phyloP scores from a whole-genome alignment of 192 early-diverging fungal species.

The Dimargaris xerosporica region DNA sequence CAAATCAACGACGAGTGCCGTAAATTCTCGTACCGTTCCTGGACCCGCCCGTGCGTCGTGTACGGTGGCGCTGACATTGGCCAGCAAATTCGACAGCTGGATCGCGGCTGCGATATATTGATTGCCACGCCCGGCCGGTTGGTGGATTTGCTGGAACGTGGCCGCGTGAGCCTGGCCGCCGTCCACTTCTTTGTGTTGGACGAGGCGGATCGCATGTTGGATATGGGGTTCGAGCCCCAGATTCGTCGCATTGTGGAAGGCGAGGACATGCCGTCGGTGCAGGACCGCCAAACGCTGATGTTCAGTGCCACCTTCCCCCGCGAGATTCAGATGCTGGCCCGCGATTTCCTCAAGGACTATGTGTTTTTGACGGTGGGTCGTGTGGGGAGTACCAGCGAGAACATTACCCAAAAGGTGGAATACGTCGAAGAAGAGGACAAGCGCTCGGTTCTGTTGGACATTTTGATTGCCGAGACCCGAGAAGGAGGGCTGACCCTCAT shows the following conservation, averaged over 20 bases:
- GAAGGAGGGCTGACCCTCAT: slow-evolving; percentile 87
- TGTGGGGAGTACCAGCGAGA: slow-evolving; percentile 80
- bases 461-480: too few relatives aligned
- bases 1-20: slow-evolving; percentile 56
- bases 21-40: slow-evolving; percentile 73
- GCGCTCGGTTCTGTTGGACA: slow-evolving; percentile 46
- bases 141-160: slow-evolving; percentile 87
- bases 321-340: slow-evolving; percentile 80
- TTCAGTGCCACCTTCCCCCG: slow-evolving; percentile 99
- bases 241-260: slow-evolving; percentile 94
- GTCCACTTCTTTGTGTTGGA: slow-evolving; percentile 96
- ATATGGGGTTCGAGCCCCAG: slow-evolving; percentile 99
- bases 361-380: slow-evolving; percentile 97
- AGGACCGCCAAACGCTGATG: slow-evolving; percentile 96
- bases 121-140: slow-evolving; percentile 97
- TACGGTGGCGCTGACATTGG: slow-evolving; percentile 92
- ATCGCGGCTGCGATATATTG: slow-evolving; percentile 80
- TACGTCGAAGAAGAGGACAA: slow-evolving; percentile 79
- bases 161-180: slow-evolving; percentile 77
- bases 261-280: slow-evolving; percentile 95
- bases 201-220: slow-evolving; percentile 98
- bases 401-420: slow-evolving; percentile 83
- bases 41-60: slow-evolving; percentile 83
- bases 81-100: slow-evolving; percentile 75
- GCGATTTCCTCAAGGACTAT: slow-evolving; percentile 80